Evolutionary conservation across 2,329 filamentous ascomycete species (phyloP).

Genomic region (Aureobasidium sp.): DNA sequence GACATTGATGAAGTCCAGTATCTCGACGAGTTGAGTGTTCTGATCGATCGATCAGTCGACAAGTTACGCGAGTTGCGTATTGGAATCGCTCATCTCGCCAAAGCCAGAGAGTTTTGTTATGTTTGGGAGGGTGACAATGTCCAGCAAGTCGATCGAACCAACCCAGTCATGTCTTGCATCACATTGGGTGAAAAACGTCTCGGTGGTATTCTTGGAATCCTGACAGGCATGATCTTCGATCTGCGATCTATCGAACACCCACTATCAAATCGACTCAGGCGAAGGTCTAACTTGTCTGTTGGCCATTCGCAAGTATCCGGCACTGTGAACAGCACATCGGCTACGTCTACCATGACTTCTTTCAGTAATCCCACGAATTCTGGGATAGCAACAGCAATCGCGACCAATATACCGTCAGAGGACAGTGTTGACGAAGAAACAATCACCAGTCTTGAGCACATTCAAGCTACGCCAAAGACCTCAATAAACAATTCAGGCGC

Average conservation of each 20-base stretch:
- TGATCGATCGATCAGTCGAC: conserved; percentile 62
- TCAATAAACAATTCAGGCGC: background rate
- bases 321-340: background rate
- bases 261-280: background rate
- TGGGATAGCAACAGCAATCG: background rate
- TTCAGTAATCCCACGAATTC: too few species aligned
- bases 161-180: conserved; percentile 38
- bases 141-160: conserved; percentile 56
- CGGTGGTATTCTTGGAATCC: conserved; percentile 59
- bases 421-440: background rate
- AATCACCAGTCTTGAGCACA: background rate
- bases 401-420: background rate
- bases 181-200: conserved; percentile 55
- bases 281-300: background rate
- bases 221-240: conserved; percentile 61
- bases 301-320: background rate
- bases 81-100: conserved; percentile 55
- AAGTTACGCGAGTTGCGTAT: conserved; percentile 63
- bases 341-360: too few species aligned
- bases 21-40: conserved; percentile 70
- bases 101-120: conserved; percentile 48
- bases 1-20: conserved; percentile 79
- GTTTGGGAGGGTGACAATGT: conserved; percentile 56
- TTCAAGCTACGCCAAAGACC: background rate
- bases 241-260: conserved; percentile 25